Evolutionary conservation across 805 yeast species (phyloP).

Genomic region (Candida sakaeoensis): DNA sequence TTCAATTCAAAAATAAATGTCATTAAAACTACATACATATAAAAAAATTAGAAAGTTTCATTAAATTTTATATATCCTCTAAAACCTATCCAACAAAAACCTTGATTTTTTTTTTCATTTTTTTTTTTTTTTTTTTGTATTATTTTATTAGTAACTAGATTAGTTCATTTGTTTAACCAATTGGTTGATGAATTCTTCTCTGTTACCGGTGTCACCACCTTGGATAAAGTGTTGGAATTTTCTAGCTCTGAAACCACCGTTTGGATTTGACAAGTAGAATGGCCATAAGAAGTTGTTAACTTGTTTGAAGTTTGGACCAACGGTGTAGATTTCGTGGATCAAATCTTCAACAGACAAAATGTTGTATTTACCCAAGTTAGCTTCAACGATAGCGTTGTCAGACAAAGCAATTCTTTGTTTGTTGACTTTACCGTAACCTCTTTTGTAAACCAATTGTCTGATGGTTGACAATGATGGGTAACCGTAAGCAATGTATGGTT

Average conservation of each 20-base stretch:
- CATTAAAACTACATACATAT: conserved; percentile 6
- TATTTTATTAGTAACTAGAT: no score
- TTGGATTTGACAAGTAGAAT: conserved; percentile 94
- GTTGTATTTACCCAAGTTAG: conserved; percentile 87
- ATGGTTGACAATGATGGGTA: conserved; percentile 91
- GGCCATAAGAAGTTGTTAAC: conserved; percentile 98
- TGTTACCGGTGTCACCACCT: conserved; percentile 99
- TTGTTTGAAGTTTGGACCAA: conserved; percentile 98
- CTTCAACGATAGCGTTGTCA: conserved; percentile 87
- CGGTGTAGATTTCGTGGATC: conserved; percentile 93
- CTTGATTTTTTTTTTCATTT: neutral
- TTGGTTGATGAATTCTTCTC: conserved; percentile 93
- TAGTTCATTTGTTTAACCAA: conserved; percentile 93
- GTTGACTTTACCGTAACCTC: conserved; percentile 97
- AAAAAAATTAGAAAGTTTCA: conserved; percentile 5
- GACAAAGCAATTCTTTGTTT: conserved; percentile 89
- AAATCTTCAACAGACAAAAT: conserved; percentile 87
- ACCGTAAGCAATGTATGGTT: conserved; percentile 97
- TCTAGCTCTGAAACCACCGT: conserved; percentile 98
- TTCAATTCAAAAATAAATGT: neutral
- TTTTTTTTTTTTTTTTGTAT: no score
- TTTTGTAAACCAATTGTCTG: conserved; percentile 92
- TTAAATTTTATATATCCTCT: conserved; percentile 3
- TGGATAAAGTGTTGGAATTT: conserved; percentile 96
- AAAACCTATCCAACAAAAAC: conserved; percentile 6